Percentiles rank a stretch among this genome's conserved stretches.
Conservation (phyloP, 805 yeast species). For the Suhomyces xylopsoci region DNA sequence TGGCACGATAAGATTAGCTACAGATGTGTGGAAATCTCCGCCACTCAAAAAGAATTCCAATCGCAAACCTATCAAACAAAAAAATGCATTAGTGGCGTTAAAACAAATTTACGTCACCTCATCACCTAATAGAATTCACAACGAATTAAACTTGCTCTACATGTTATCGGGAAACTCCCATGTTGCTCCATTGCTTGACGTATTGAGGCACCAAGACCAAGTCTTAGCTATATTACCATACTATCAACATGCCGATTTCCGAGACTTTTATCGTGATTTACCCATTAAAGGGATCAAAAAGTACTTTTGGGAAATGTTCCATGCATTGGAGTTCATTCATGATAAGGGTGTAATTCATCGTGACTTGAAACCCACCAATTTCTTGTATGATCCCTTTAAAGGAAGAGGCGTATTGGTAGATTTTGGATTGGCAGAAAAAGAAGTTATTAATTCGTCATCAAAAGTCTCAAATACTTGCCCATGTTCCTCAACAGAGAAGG, state of each 20-base stretch:
- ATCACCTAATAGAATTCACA: slow-evolving; percentile 85
- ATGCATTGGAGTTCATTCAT: slow-evolving; percentile 66
- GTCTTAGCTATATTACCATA: slow-evolving; percentile 90
- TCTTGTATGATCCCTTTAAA: slow-evolving; percentile 62
- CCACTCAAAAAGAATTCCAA: slow-evolving; percentile 31
- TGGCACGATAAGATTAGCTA: slow-evolving; percentile 35
- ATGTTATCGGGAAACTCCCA: slow-evolving; percentile 63
- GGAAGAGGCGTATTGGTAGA: slow-evolving; percentile 83
- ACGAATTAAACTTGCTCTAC: slow-evolving; percentile 78
- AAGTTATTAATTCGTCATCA: slow-evolving; percentile 10
- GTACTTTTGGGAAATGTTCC: slow-evolving; percentile 76
- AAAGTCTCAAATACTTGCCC: slow-evolving; percentile 47
- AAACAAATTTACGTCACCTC: slow-evolving; percentile 94
- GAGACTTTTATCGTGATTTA: slow-evolving; percentile 78
- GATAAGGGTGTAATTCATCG: slow-evolving; percentile 41
- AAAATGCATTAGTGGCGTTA: slow-evolving; percentile 68
- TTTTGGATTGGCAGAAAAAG: slow-evolving; percentile 83
- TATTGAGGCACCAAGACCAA: slow-evolving; percentile 83
- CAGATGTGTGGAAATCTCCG: slow-evolving; percentile 45
- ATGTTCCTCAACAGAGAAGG: slow-evolving; percentile 45
- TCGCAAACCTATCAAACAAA: slow-evolving; percentile 21
- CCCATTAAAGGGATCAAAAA: slow-evolving; percentile 75
- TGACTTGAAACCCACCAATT: slow-evolving; percentile 57
- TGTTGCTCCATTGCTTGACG: slow-evolving; percentile 89
- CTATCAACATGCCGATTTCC: slow-evolving; percentile 85